Conservation (phyloP, 768 basidiomycete genomes). For the Glaciozyma antarctica region DNA sequence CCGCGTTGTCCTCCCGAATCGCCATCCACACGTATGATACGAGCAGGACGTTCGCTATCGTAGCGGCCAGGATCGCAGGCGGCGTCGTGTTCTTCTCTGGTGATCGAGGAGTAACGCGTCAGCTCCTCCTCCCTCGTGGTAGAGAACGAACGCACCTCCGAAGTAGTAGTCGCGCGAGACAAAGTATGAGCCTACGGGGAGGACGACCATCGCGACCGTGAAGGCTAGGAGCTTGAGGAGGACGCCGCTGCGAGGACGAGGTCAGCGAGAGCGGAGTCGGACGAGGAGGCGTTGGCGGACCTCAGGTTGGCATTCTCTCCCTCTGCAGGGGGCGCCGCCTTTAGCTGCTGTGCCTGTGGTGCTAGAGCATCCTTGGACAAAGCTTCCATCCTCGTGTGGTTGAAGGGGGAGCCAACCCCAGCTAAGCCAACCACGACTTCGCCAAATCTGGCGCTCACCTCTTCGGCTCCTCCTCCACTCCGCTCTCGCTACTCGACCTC, state of each 20-base stretch:
- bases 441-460: no score
- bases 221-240: slow-evolving; percentile 41
- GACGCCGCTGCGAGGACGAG: slow-evolving; percentile 22
- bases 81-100: slow-evolving; percentile 36
- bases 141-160: slow-evolving; percentile 34
- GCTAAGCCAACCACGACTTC: no score
- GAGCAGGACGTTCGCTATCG: slow-evolving; percentile 41
- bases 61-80: slow-evolving; percentile 40
- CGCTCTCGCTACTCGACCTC: no score
- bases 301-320: slow-evolving; percentile 1
- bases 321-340: background rate
- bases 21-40: slow-evolving; percentile 41
- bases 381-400: no score
- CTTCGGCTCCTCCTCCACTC: no score
- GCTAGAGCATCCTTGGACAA: no score
- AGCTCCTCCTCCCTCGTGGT: background rate
- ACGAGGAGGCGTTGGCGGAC: background rate
- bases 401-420: no score
- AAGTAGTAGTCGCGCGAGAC: slow-evolving; percentile 36
- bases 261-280: background rate
- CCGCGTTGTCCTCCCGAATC: slow-evolving; percentile 38
- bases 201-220: slow-evolving; percentile 41
- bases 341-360: no score
- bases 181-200: slow-evolving; percentile 42
- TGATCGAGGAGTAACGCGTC: background rate